These are phyloP conservation scores for Termitomyces sp. DNA, from an alignment of 768 basidiomycete genomes.

Conservation along the genomic window DNA sequence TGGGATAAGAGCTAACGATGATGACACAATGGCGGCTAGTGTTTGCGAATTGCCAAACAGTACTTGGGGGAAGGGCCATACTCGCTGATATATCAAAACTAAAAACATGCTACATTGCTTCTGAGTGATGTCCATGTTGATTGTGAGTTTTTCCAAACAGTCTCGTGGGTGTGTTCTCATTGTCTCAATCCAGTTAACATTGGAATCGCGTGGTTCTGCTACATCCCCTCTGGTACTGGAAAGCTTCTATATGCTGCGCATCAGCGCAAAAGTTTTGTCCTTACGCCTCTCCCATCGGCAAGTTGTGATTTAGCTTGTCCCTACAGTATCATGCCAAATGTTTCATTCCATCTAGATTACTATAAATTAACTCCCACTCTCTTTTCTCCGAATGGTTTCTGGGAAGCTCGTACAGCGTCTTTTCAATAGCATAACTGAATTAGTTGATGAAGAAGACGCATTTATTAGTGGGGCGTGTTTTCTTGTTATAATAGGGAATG, in stretches of 20 bases:
- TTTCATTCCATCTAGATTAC: slow-evolving; percentile 47
- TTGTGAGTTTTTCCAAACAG: slow-evolving; percentile 40
- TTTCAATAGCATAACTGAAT: slow-evolving; percentile 82
- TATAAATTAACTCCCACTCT: slow-evolving; percentile 98
- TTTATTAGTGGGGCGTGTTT: slow-evolving; percentile 81
- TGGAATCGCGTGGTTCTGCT: too few relatives aligned
- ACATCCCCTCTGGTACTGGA: too few relatives aligned
- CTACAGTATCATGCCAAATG: too few relatives aligned
- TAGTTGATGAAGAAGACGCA: slow-evolving; percentile 86
- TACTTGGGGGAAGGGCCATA: slow-evolving; percentile 80
- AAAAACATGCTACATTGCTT: slow-evolving; percentile 82
- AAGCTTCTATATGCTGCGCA: too few relatives aligned
- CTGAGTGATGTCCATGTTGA: slow-evolving; percentile 87
- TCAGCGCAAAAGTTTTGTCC: slow-evolving; percentile 92
- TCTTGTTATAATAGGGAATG: not conserved
- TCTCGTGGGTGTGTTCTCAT: not conserved
- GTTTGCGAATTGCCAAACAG: slow-evolving; percentile 84
- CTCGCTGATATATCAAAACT: slow-evolving; percentile 89
- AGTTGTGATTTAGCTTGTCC: slow-evolving; percentile 12
- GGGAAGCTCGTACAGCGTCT: slow-evolving; percentile 95
- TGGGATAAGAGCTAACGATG: slow-evolving; percentile 54
- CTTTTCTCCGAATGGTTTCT: slow-evolving; percentile 98
- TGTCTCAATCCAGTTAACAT: slow-evolving; percentile 36
- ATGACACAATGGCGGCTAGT: slow-evolving; percentile 81
- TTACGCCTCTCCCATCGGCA: slow-evolving; percentile 85